These are phyloP conservation scores for Saccharomyces eubayanus DNA, from an alignment of 805 yeast species.

Conservation along the genomic window DNA sequence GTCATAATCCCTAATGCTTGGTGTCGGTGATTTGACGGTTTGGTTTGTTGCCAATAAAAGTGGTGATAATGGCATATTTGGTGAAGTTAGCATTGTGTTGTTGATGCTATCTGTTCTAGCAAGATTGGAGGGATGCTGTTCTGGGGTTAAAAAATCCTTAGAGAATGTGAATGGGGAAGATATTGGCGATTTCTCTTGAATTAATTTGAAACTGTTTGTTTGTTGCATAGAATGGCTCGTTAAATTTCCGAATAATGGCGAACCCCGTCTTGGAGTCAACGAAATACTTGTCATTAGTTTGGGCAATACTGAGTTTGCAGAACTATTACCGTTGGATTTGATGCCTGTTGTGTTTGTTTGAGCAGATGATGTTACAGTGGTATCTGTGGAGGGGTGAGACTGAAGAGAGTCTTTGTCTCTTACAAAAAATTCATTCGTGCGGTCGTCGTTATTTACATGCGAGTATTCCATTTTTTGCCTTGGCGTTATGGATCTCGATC, in stretches of 20 bases:
- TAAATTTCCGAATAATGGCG: slow-evolving; percentile 36
- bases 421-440: background rate
- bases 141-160: slow-evolving; percentile 35
- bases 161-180: slow-evolving; percentile 52
- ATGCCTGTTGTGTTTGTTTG: background rate
- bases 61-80: slow-evolving; percentile 73
- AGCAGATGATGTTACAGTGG: background rate
- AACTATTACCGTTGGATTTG: slow-evolving; percentile 6
- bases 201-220: slow-evolving; percentile 31
- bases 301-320: slow-evolving; percentile 12
- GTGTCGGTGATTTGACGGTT: slow-evolving; percentile 41
- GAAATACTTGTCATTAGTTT: slow-evolving; percentile 27
- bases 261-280: slow-evolving; percentile 45
- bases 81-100: slow-evolving; percentile 11
- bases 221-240: slow-evolving; percentile 14
- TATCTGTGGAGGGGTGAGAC: slow-evolving; percentile 4
- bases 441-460: background rate
- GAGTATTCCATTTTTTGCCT: slow-evolving; percentile 12
- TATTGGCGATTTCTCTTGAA: slow-evolving; percentile 38
- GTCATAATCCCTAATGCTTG: slow-evolving; percentile 81
- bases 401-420: slow-evolving; percentile 1
- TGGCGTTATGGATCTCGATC: slow-evolving; percentile 22
- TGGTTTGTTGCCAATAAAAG: slow-evolving; percentile 60
- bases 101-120: background rate
- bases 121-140: slow-evolving; percentile 22